Evolutionary conservation across 164 flowering plant genomes (phyloP).

Genomic region (Kalanchoe fedtschenkoi): DNA sequence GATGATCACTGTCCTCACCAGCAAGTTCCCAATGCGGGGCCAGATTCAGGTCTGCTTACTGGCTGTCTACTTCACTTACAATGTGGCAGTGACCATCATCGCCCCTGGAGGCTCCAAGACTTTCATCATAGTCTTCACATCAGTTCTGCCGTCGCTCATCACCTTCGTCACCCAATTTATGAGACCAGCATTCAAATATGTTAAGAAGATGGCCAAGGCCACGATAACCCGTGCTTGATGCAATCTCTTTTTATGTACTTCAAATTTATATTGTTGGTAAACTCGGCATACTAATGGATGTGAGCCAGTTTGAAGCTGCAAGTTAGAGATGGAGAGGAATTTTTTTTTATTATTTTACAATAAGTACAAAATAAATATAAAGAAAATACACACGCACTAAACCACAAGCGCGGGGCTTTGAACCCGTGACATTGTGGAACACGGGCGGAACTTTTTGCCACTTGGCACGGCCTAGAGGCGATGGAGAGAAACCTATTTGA

Average conservation of each 20-base stretch:
- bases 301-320: neutral
- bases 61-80: constrained; percentile 11
- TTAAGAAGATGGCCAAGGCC: neutral
- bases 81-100: constrained; percentile 1
- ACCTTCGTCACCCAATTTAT: neutral
- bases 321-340: neutral
- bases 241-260: neutral
- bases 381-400: too few relatives aligned
- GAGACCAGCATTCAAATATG: neutral
- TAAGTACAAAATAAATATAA: too few relatives aligned
- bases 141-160: neutral
- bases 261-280: neutral
- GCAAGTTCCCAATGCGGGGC: constrained; percentile 14
- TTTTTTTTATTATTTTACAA: too few relatives aligned
- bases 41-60: constrained; percentile 12
- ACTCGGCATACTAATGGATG: neutral
- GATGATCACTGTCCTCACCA: constrained; percentile 12
- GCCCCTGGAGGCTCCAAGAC: neutral
- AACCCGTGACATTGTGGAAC: too few relatives aligned
- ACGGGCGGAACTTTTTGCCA: too few relatives aligned
- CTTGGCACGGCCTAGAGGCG: too few relatives aligned
- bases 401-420: too few relatives aligned
- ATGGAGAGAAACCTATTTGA: too few relatives aligned
- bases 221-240: neutral
- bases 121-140: neutral